phyloP scores from a whole-genome alignment of 2,329 filamentous ascomycete genomes.

The Juglanconis sp. region DNA sequence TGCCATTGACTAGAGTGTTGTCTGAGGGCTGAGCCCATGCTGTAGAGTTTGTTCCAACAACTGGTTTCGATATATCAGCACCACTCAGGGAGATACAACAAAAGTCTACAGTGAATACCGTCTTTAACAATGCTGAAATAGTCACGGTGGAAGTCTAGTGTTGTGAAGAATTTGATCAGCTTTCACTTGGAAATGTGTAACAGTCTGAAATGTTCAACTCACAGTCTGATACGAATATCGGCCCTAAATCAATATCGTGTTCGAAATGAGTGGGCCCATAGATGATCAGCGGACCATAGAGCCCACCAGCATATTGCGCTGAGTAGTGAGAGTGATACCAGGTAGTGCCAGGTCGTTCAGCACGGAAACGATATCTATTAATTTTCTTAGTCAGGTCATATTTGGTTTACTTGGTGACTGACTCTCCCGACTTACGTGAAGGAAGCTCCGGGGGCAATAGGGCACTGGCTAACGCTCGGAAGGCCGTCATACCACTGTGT shows the following conservation, averaged over 20 bases:
- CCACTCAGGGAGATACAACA: no score
- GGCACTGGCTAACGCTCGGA: slow-evolving; percentile 37
- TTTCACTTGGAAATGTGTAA: neutral
- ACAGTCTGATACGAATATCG: neutral
- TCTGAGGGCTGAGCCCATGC: neutral
- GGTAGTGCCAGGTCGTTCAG: slow-evolving; percentile 49
- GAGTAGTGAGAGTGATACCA: slow-evolving; percentile 29
- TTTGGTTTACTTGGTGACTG: no score
- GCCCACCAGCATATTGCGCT: neutral
- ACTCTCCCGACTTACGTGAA: slow-evolving; percentile 37
- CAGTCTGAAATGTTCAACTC: neutral
- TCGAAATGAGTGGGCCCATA: neutral
- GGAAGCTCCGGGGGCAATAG: slow-evolving; percentile 45
- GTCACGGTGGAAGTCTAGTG: no score
- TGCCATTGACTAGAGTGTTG: slow-evolving; percentile 7
- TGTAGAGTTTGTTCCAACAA: no score
- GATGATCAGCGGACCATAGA: neutral
- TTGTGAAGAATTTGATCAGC: no score
- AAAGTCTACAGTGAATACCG: no score
- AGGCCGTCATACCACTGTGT: slow-evolving; percentile 18
- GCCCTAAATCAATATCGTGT: neutral
- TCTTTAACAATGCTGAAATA: no score
- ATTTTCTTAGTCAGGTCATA: no score
- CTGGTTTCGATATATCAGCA: no score
- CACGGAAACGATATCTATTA: slow-evolving; percentile 44